These are phyloP conservation scores for Talaromyces nanjingensis DNA, from an alignment of 495 filamentous ascomycete species.

Conservation along the genomic window DNA sequence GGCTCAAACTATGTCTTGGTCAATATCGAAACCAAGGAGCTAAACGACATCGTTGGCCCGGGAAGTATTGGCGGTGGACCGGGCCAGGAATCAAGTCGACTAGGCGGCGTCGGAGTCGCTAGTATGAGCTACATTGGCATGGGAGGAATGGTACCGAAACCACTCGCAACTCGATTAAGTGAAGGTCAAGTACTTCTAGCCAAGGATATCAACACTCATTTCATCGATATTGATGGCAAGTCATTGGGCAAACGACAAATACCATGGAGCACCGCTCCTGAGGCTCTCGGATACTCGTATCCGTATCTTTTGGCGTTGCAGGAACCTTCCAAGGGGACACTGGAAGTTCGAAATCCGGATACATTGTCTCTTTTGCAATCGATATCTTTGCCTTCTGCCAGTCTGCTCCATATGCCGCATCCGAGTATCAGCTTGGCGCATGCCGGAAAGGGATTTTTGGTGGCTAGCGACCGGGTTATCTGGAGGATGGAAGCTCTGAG, in stretches of 20 bases:
- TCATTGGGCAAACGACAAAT: constrained; percentile 79
- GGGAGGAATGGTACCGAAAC: constrained; percentile 82
- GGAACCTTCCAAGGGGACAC: constrained; percentile 69
- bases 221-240: constrained; percentile 77
- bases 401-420: constrained; percentile 83
- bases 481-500: constrained; percentile 95
- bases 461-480: constrained; percentile 77
- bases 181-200: constrained; percentile 83
- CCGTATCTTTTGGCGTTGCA: constrained; percentile 90
- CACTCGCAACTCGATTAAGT: constrained; percentile 71
- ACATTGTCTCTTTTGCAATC: constrained; percentile 82
- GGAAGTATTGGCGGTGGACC: constrained; percentile 64
- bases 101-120: constrained; percentile 59
- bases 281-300: constrained; percentile 89
- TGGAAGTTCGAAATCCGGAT: constrained; percentile 91
- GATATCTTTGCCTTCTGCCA: constrained; percentile 71
- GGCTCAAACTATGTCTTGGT: constrained; percentile 83
- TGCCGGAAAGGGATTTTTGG: constrained; percentile 89
- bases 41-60: constrained; percentile 72
- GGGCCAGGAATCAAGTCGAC: constrained; percentile 55
- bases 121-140: constrained; percentile 96
- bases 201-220: constrained; percentile 93
- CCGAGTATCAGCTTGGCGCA: constrained; percentile 88
- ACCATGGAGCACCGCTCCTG: constrained; percentile 83
- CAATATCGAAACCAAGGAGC: constrained; percentile 63